Evolutionary conservation across 2,329 filamentous ascomycete genomes (phyloP), one percentile per base, ranked within the genome.

Genomic region (Fusarium duplospermum): DNA sequence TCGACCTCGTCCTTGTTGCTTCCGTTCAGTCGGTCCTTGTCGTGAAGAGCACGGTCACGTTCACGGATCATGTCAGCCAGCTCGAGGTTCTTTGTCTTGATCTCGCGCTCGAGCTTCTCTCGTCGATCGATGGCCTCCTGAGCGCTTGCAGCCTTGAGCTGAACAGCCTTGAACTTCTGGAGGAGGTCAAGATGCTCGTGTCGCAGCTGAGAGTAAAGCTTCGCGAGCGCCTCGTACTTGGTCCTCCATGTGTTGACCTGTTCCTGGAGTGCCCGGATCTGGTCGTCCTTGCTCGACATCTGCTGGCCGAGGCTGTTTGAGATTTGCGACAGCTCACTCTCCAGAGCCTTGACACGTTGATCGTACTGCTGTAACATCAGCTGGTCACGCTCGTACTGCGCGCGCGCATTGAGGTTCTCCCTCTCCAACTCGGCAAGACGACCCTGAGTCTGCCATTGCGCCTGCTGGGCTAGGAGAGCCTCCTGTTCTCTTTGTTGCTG

Each of bases 1-100:
- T 99, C 96, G 13, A 98, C 79, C 81, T 99, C 96, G 67, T 99
- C 96, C 80, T 94, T 95, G 83, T 95, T 95, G 63, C 91, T 93
- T 59, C 96, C 96, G 61, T 88, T 90, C n/a, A 93, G 86, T 64
- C 96, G 91, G 81, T 99, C 96, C 82, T 95, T 94, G 72, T 99
- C 96, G 80, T 98, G 94, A 62, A 98, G 85, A 33, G 96, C 96
- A 73, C 96, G 91, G 80, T 99, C 96, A 77, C 96, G 90, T 85
- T 99, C 96, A 50, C 96, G 91, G 74, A 99, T 99, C 96, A 99
- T 98, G 82, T 98, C 95, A 35, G 96, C 96, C 71, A 99, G 86
- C 83, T 99, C 96, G n/a, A 99, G 87, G 81, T 99, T 99, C 90
- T 99, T 99, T 33, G 96, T 98, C 89, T 99, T 99, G 82, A 99